A percentile compares a stretch with the other conserved stretches of the same genome.
Conservation (phyloP, 2,329 filamentous ascomycete species). For the Talaromyces rugulosus region DNA sequence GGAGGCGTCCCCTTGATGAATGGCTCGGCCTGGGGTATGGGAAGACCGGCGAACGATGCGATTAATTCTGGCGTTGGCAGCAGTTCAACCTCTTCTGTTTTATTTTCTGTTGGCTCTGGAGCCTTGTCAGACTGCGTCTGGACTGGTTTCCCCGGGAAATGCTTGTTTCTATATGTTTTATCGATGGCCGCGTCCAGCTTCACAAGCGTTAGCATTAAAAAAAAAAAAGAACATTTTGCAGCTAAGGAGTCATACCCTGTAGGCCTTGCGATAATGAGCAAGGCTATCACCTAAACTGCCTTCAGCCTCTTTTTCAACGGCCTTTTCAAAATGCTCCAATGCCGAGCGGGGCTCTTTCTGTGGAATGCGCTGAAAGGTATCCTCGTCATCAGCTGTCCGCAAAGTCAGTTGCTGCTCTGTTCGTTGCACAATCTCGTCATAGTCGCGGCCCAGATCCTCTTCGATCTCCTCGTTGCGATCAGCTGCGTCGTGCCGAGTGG, state of each 20-base stretch:
- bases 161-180: constrained; percentile 81
- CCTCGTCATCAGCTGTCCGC: constrained; percentile 33
- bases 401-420: constrained; percentile 31
- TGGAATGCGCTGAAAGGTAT: constrained; percentile 30
- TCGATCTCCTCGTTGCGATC: constrained; percentile 34
- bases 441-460: constrained; percentile 21
- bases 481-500: constrained; percentile 35
- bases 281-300: constrained; percentile 88
- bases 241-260: constrained; percentile 57
- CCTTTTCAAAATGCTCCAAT: constrained; percentile 86
- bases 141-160: constrained; percentile 66
- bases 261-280: constrained; percentile 82
- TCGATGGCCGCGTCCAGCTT: constrained; percentile 83
- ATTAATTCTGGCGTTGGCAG: constrained; percentile 65
- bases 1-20: constrained; percentile 65
- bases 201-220: constrained; percentile 16
- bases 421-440: constrained; percentile 31
- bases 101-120: constrained; percentile 54
- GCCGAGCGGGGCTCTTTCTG: constrained; percentile 64
- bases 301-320: constrained; percentile 79
- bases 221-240: not conserved
- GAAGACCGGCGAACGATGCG: constrained; percentile 65
- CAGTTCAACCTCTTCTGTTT: constrained; percentile 30
- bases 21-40: constrained; percentile 64
- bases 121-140: constrained; percentile 40